phyloP scores from a whole-genome alignment of 2,329 filamentous ascomycete genomes.

The Trichoderma sp. region DNA sequence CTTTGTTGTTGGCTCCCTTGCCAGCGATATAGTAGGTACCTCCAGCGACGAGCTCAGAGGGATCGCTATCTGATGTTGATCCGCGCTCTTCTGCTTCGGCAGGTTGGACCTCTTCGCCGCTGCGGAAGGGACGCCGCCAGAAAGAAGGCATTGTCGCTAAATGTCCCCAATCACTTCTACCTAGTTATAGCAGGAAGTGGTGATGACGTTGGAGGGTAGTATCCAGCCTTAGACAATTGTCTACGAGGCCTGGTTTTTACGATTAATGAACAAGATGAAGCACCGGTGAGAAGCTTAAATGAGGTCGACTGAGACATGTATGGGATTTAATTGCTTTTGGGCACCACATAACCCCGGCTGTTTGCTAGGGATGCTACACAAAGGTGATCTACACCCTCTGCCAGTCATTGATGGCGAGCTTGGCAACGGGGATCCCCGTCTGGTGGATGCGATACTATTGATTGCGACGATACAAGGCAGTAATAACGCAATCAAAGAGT shows the following conservation, averaged over 20 bases:
- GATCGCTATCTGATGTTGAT: constrained; percentile 10
- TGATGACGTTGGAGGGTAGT: not conserved
- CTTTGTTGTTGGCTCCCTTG: constrained; percentile 48
- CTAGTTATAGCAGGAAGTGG: not conserved
- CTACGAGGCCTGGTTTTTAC: not conserved
- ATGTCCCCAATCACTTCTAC: too few species aligned
- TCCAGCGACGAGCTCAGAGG: constrained; percentile 13
- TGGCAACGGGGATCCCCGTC: not conserved
- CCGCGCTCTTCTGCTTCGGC: constrained; percentile 25
- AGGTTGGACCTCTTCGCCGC: constrained; percentile 12
- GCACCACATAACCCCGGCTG: not conserved
- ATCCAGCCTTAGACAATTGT: not conserved
- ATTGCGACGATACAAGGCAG: constrained; percentile 20
- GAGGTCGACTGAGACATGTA: not conserved
- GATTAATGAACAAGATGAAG: not conserved
- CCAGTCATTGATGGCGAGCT: not conserved
- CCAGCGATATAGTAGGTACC: constrained; percentile 11
- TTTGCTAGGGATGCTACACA: not conserved
- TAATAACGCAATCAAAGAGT: constrained; percentile 17
- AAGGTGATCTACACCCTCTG: not conserved
- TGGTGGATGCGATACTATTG: not conserved
- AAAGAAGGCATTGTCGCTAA: constrained; percentile 21
- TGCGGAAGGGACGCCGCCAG: constrained; percentile 27
- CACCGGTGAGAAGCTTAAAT: not conserved
- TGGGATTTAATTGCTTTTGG: not conserved